Evolutionary conservation across 768 basidiomycete species (phyloP), one percentile per base, ranked within the genome.

Genomic region (Rhodotorula babjevae): DNA sequence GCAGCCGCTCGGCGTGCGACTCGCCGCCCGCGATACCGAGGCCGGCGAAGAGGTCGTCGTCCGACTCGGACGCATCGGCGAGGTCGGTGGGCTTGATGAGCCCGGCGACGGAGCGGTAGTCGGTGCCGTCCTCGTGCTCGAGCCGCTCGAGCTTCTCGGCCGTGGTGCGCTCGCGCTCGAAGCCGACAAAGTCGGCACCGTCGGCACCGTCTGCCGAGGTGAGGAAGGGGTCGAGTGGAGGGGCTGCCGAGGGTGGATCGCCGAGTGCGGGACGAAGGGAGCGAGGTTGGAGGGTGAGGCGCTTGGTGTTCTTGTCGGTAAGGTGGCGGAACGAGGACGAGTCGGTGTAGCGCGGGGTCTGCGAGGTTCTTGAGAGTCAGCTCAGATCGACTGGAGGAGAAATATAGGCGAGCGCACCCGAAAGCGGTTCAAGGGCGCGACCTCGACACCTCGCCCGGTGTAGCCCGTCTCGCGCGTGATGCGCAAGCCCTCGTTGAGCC

Each of bases 61-160:
- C 63, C 6, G 63, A 62, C 0, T 58, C 68, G 1, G 49, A 61
- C 2, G 57, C 25, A 0, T 40, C 40, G 29, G 69, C 69, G 33
- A 69, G 55, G 40, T 72, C 75, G 2, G 71, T 52, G 2, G 64
- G 59, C n/a, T 67, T 72, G 61, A 78, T 63, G 29, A 65, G 44
- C 0, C 77, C 77, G 0, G 72, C 75, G 55, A 79, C 72, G 12
- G 78, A 75, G n/a, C 79, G 76, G 49, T 78, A 75, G 29, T 73
- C 69, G 19, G 75, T 69, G 0, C 77, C 77, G 0, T 69, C 71
- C 29, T 74, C 76, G 61, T 69, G 71, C 46, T 77, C 78, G n/a
- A 74, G 70, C 33, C 49, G n/a, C 1, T 63, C 56, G 33, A 70
- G 60, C 59, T 72, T 72, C 12, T 69, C 61, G 25, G 44, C 31